Percentiles rank a stretch among this genome's conserved stretches.
Evolutionary conservation across 371 early-diverging fungal genomes (phyloP).

Genomic region (Mortierella sp.): DNA sequence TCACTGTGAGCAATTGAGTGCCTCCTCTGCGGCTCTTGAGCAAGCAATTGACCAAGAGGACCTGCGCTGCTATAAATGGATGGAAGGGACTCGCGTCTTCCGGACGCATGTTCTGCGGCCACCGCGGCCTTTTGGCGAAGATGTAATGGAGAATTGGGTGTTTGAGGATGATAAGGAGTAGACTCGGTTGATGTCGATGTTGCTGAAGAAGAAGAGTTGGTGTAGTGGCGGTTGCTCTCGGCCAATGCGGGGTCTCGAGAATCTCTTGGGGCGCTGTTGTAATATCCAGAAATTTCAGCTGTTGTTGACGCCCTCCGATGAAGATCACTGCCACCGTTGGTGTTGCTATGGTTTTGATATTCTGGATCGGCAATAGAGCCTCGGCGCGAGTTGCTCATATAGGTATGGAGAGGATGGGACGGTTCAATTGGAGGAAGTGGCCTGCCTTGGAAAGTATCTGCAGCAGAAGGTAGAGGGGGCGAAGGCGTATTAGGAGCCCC

Average conservation of each 20-base stretch:
- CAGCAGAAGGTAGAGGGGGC: conserved; percentile 39
- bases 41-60: conserved; percentile 53
- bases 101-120: conserved; percentile 39
- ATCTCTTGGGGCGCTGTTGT: background rate
- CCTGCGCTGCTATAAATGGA: conserved; percentile 45
- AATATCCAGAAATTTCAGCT: conserved; percentile 3
- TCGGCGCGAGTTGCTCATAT: conserved; percentile 52
- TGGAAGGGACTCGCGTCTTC: conserved; percentile 62
- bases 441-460: conserved; percentile 46
- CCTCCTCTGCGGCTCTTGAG: conserved; percentile 62
- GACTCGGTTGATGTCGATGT: conserved; percentile 8
- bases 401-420: conserved; percentile 47
- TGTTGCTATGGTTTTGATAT: conserved; percentile 14
- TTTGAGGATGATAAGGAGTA: conserved; percentile 10
- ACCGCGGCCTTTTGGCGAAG: conserved; percentile 12
- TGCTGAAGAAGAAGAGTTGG: conserved; percentile 17
- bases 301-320: conserved; percentile 26
- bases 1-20: conserved; percentile 70
- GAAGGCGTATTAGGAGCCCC: conserved; percentile 19
- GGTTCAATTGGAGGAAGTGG: conserved; percentile 52
- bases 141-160: conserved; percentile 27
- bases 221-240: conserved; percentile 17
- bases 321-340: conserved; percentile 9
- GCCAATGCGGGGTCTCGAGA: background rate
- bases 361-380: conserved; percentile 38